Evolutionary conservation across 495 filamentous ascomycete species (phyloP), one percentile per base, ranked within the genome.

Genomic region (Lasiosphaeriaceae sp.): DNA sequence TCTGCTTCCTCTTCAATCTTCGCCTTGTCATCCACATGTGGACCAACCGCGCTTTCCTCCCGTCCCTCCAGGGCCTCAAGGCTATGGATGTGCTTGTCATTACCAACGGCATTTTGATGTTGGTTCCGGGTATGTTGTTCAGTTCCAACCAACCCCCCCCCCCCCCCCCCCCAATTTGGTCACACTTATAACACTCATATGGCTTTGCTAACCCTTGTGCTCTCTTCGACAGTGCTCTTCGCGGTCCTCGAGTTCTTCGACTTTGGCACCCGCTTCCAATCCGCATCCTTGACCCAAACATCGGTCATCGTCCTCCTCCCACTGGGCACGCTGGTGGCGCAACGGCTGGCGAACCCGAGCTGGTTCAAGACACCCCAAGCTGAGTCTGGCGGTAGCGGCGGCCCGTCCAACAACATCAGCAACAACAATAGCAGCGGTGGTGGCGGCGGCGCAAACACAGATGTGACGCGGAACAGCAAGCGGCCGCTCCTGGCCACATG

Each of bases 291-390:
- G 45, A 77, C 83, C 16, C 68, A 86, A 2, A 90, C 88, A 11
- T 74, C 87, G 3, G 86, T 90, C 37, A 78, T 84, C 44, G 76
- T 95, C 55, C 87, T 87, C 44, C 81, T 94, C 2, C 91, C 91
- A 0, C 80, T 96, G 2, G 92, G 90, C 19, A 86, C 86, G 5
- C 82, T 96, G 61, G 59, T 95, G 83, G 91, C 91, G 83, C 57
- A 76, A 75, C 53, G 77, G 69, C 43, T 73, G 61, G 52, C 75
- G 20, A 59, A 60, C 52, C 58, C 60, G 0, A 2, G 2, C 20
- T 54, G 52, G 46, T 66, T 68, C 50, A 48, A 23, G 26, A 21
- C 20, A 41, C 20, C 31, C n/a, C 29, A 17, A 26, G 14, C 23
- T 31, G 31, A 17, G 11, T 39, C 17, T 24, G 29, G 29, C 51